Percentiles rank a stretch among this genome's conserved stretches.
Evolutionary conservation across 129 eudicot species (phyloP).

Genomic region (Gnaphalium uliginosum): DNA sequence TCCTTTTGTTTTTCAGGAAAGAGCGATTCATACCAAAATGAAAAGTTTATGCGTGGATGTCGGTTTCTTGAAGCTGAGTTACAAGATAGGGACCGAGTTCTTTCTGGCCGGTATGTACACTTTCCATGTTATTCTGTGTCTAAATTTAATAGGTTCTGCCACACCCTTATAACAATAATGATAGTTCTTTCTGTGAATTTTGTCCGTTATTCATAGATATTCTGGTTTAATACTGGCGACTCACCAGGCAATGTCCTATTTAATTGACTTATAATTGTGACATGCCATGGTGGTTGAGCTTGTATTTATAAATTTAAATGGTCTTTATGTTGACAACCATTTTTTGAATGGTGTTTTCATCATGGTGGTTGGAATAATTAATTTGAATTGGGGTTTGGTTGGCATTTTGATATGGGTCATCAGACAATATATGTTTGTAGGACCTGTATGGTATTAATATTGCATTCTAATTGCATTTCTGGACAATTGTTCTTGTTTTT

Average conservation of each 20-base stretch:
- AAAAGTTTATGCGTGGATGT: constrained; percentile 91
- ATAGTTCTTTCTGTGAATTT: background rate
- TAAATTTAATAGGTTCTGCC: background rate
- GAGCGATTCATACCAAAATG: constrained; percentile 81
- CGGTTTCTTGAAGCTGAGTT: constrained; percentile 98
- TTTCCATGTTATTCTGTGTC: constrained; percentile 1
- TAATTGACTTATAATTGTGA: constrained; percentile 23
- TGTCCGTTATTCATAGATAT: background rate
- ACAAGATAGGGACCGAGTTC: constrained; percentile 90
- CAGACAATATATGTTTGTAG: constrained; percentile 44
- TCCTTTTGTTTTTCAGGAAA: constrained; percentile 58
- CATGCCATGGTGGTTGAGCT: constrained; percentile 32
- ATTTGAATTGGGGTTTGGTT: constrained; percentile 27
- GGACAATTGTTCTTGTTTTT: constrained; percentile 24
- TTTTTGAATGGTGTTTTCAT: constrained; percentile 35
- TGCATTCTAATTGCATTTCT: constrained; percentile 32
- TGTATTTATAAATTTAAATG: constrained; percentile 32
- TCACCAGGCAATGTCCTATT: background rate
- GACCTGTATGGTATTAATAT: constrained; percentile 10
- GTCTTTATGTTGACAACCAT: constrained; percentile 33
- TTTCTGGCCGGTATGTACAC: constrained; percentile 74
- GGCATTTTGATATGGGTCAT: constrained; percentile 40
- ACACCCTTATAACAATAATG: background rate
- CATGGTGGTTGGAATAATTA: constrained; percentile 59
- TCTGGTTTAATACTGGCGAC: background rate